Conservation (phyloP, 129 eudicot species). For the sunflower (Helianthus annuus) region HanXRQr2.0-SUNRISE NC_035442.2:122426609-122427108, state of each 20-base stretch:
- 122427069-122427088: conserved; percentile 16
- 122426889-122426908: too few species aligned
- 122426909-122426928: too few species aligned
- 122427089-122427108: conserved; percentile 45
- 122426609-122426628: neutral
- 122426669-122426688: neutral
- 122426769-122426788: neutral
- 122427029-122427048: conserved; percentile 4
- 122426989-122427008: too few species aligned
- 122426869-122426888: too few species aligned
- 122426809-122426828: neutral
- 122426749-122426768: neutral
- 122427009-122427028: too few species aligned
- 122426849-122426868: too few species aligned
- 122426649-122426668: too few species aligned
- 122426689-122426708: neutral
- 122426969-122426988: too few species aligned
- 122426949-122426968: too few species aligned
- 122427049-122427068: conserved; percentile 5
- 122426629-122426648: neutral
- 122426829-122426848: neutral
- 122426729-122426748: neutral
- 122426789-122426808: neutral
- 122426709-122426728: neutral
- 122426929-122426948: too few species aligned